Percentiles rank a stretch among this genome's conserved stretches.
phyloP scores from a whole-genome alignment of 495 filamentous ascomycete genomes.

The Annulohypoxylon stygium region DNA sequence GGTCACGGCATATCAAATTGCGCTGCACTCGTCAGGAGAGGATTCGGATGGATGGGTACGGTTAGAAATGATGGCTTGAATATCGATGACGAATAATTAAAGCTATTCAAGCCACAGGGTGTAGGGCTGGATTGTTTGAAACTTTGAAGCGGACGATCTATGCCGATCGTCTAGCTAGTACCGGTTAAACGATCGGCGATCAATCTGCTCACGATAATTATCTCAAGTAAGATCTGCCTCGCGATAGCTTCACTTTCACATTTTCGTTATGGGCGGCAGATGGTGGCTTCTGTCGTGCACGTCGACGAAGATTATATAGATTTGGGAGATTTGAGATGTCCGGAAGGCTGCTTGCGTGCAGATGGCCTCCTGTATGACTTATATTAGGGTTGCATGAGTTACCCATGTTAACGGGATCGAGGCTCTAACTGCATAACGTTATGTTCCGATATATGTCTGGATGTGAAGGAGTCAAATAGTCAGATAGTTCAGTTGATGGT shows the following conservation, averaged over 20 bases:
- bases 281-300: conserved; percentile 5
- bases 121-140: conserved; percentile 28
- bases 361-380: conserved; percentile 23
- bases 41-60: neutral
- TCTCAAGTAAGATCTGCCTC: neutral
- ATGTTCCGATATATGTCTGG: neutral
- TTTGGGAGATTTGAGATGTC: conserved; percentile 11
- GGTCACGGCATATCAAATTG: neutral
- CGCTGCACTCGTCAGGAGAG: neutral
- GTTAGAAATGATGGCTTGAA: conserved; percentile 18
- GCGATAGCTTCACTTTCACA: conserved; percentile 2
- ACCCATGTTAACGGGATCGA: neutral
- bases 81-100: neutral
- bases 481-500: neutral
- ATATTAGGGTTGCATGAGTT: conserved; percentile 36
- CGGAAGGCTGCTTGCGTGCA: conserved; percentile 22
- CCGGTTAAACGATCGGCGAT: conserved; percentile 17
- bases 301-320: conserved; percentile 3
- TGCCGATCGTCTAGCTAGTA: conserved; percentile 28
- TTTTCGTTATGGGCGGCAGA: neutral
- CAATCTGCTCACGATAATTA: conserved; percentile 20
- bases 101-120: conserved; percentile 9
- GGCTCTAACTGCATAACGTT: conserved; percentile 6
- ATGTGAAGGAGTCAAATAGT: neutral
- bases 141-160: conserved; percentile 29